Base-by-base conservation (phyloP, 1,284 basidiomycete genomes). In the Cutaneotrichosporon spelunceum region DNA sequence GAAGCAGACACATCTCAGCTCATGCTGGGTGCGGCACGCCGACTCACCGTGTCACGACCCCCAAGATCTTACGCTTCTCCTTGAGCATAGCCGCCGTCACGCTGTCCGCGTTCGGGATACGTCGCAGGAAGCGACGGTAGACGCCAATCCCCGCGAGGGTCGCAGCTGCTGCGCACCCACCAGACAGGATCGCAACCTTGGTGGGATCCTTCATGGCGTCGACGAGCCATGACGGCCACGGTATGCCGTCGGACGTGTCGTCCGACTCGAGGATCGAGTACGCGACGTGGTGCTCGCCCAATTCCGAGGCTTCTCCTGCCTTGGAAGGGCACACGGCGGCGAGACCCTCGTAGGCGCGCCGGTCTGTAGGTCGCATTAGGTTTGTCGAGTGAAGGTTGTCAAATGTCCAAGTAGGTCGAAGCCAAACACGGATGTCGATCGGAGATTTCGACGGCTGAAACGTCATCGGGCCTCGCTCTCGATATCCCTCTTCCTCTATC, bases 21-120 rank as follows among this genome's bases (percentile, higher is more conserved):
- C n/a, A n/a, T n/a, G 14, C 7, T 11, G 30, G 11, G 30, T 33
- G 6, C 34, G 11, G 34, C 34, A 36, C 19, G 36, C 19, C 10
- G 27, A 70, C 83, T 69, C 70, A 89, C 88, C 82, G 86, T 5
- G 88, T 89, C 21, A 91, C 89, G 9, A 84, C 78, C 7, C 90
- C 90, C 67, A 83, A 86, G 44, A 91, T 80, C 87, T 86, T 88
- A 53, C 82, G 80, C 62, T 81, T 83, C 64, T 81, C 79, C n/a
- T 76, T 71, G 52, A 89, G 73, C 53, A 86, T 77, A 60, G 84
- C 78, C 0, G 84, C 84, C 1, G 86, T 87, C 34, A 90, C 80
- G 81, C 84, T 88, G 34, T 87, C 86, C 8, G 82, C 80, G 66
- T 83, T 88, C 53, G 76, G 80, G 44, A 89, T 82, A 16, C 89